Conservation (phyloP, 164 flowering plant species). For the Nymphaea thermarum region DNA sequence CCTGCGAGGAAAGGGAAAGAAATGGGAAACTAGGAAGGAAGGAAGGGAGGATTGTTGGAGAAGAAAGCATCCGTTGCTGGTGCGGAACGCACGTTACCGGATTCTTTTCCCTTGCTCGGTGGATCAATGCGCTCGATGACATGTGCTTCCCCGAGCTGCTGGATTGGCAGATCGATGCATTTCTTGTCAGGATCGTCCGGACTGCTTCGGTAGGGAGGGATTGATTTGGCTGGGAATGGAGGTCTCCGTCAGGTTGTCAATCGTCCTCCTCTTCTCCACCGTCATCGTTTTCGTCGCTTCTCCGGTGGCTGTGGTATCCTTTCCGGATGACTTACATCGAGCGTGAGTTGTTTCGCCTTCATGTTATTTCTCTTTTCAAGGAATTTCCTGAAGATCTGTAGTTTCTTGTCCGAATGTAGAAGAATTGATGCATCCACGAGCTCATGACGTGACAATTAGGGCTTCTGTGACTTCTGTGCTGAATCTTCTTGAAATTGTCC, state of each 20-base stretch:
- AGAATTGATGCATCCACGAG: neutral
- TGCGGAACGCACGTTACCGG: neutral
- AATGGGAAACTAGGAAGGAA: neutral
- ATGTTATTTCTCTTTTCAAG: neutral
- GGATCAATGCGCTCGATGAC: neutral
- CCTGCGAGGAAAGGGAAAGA: neutral
- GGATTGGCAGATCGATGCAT: neutral
- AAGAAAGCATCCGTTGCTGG: neutral
- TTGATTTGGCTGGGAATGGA: neutral
- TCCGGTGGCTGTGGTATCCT: neutral
- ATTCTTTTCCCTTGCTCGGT: neutral
- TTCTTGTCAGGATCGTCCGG: neutral
- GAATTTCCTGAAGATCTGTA: neutral
- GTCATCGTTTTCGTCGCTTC: neutral
- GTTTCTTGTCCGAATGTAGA: neutral
- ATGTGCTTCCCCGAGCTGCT: neutral
- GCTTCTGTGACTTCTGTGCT: neutral
- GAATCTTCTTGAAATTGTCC: neutral
- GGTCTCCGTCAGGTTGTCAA: neutral
- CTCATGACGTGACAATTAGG: neutral
- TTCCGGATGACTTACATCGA: neutral
- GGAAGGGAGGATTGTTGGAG: neutral
- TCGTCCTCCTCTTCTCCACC: neutral
- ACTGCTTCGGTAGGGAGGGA: neutral
- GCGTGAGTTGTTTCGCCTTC: neutral